Percentiles rank a stretch among this genome's conserved stretches.
Evolutionary conservation across 805 yeast species (phyloP).

Genomic region (Metschnikowia santaceciliae): DNA sequence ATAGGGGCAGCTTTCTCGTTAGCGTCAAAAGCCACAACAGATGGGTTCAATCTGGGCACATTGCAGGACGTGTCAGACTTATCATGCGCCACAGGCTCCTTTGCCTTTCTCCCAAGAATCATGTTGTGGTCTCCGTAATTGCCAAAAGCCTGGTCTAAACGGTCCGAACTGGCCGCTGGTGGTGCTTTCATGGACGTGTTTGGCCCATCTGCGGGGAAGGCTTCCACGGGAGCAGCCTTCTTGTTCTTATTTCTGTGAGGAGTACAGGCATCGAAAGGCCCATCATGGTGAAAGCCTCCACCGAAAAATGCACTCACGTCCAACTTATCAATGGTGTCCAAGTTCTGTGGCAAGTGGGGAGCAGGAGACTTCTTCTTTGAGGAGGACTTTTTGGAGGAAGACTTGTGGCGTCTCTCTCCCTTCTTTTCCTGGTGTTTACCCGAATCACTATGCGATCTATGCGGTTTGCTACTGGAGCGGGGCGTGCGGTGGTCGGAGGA

Average conservation of each 20-base stretch:
- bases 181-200: conserved; percentile 77
- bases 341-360: conserved; percentile 59
- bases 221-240: conserved; percentile 84
- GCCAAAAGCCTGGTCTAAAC: conserved; percentile 77
- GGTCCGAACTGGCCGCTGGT: conserved; percentile 43
- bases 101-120: conserved; percentile 29
- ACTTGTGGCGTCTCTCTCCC: conserved; percentile 14
- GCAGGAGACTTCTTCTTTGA: conserved; percentile 42
- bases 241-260: conserved; percentile 85
- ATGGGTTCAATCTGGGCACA: conserved; percentile 48
- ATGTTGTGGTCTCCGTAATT: conserved; percentile 47
- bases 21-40: conserved; percentile 67
- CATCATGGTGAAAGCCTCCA: conserved; percentile 95
- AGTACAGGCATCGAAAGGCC: conserved; percentile 97
- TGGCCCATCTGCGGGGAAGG: conserved; percentile 95
- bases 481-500: conserved; percentile 14
- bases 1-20: conserved; percentile 63
- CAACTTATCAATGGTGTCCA: conserved; percentile 90
- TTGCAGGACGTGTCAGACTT: conserved; percentile 22
- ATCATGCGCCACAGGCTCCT: conserved; percentile 6
- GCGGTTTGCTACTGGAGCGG: conserved; percentile 16
- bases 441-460: conserved; percentile 19
- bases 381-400: conserved; percentile 24
- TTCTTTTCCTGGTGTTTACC: conserved; percentile 14
- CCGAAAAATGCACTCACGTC: conserved; percentile 96